Conservation (phyloP, 495 filamentous ascomycete genomes). For the Talaromyces adpressus region DNA sequence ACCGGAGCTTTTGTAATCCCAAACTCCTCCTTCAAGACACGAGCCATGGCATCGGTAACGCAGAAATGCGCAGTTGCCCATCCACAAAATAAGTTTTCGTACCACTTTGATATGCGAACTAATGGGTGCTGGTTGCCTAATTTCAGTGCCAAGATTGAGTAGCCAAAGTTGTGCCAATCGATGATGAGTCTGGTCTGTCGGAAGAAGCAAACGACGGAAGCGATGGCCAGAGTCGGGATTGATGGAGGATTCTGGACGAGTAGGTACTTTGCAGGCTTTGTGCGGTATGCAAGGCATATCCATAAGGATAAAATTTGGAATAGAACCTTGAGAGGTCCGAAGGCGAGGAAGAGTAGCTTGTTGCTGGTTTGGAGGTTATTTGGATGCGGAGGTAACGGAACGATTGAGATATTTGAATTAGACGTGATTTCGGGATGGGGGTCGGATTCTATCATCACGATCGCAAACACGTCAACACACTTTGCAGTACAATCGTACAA, state of each 20-base stretch:
- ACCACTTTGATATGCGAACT: slow-evolving; percentile 64
- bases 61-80: slow-evolving; percentile 70
- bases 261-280: slow-evolving; percentile 68
- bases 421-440: slow-evolving; percentile 68
- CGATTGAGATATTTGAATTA: slow-evolving; percentile 57
- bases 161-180: slow-evolving; percentile 99
- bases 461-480: slow-evolving; percentile 2
- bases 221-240: slow-evolving; percentile 79
- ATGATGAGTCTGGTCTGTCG: slow-evolving; percentile 79
- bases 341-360: slow-evolving; percentile 69
- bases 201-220: slow-evolving; percentile 63
- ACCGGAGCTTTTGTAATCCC: slow-evolving; percentile 51
- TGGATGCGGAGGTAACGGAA: slow-evolving; percentile 58
- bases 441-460: slow-evolving; percentile 47
- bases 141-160: slow-evolving; percentile 80
- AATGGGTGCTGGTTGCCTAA: slow-evolving; percentile 59
- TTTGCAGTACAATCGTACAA: neutral
- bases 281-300: slow-evolving; percentile 62
- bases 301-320: slow-evolving; percentile 70
- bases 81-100: slow-evolving; percentile 65
- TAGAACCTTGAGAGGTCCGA: slow-evolving; percentile 79
- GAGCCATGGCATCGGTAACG: slow-evolving; percentile 82
- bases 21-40: slow-evolving; percentile 60
- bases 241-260: slow-evolving; percentile 94
- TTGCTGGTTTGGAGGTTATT: slow-evolving; percentile 55